phyloP scores from a whole-genome alignment of 352 stramenopile genomes.

The Phytophthora meadii region DNA sequence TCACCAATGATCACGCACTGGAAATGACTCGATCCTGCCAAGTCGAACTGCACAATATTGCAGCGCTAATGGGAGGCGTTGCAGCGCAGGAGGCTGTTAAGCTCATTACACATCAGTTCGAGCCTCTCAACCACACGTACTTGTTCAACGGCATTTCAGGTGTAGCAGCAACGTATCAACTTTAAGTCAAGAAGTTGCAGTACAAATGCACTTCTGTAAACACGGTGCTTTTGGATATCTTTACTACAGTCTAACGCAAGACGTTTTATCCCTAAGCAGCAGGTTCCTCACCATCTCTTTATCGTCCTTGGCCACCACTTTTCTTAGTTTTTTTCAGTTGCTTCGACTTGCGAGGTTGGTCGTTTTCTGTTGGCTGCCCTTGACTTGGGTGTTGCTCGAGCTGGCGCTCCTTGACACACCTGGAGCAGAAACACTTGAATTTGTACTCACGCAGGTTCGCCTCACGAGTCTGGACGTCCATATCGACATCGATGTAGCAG shows the following conservation, averaged over 20 bases:
- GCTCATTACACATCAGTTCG: constrained; percentile 97
- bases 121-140: constrained; percentile 97
- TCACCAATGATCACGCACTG: constrained; percentile 78
- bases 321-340: constrained; percentile 25
- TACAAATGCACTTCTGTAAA: background rate
- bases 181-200: constrained; percentile 40
- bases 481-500: constrained; percentile 94
- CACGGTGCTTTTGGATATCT: background rate
- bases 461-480: constrained; percentile 74
- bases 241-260: constrained; percentile 15
- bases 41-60: constrained; percentile 94
- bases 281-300: constrained; percentile 12
- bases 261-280: constrained; percentile 2
- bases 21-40: constrained; percentile 94
- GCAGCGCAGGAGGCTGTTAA: constrained; percentile 98
- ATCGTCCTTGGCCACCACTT: constrained; percentile 11
- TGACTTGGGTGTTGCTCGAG: constrained; percentile 12
- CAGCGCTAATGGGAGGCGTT: constrained; percentile 95
- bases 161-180: constrained; percentile 67
- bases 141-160: constrained; percentile 97
- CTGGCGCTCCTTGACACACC: constrained; percentile 58
- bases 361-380: constrained; percentile 13
- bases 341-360: background rate
- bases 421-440: constrained; percentile 77
- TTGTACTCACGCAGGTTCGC: constrained; percentile 78